Conservation (phyloP, 2,329 filamentous ascomycete genomes). For the Fusarium sublunatum region DNA sequence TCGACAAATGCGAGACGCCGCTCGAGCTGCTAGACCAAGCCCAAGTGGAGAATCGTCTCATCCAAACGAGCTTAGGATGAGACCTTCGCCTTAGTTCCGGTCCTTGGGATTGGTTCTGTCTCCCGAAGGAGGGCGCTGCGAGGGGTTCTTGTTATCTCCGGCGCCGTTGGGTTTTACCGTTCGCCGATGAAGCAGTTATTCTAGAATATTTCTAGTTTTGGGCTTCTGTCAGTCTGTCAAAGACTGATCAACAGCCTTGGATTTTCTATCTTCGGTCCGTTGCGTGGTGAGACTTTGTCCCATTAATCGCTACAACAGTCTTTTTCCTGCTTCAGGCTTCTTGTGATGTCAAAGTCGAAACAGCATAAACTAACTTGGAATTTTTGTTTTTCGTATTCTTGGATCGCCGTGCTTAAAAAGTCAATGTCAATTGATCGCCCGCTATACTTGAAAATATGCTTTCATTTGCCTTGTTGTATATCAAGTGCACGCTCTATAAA, state of each 20-base stretch:
- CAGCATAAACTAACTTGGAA: too few relatives aligned
- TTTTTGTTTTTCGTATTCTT: too few relatives aligned
- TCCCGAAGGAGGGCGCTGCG: neutral
- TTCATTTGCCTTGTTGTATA: too few relatives aligned
- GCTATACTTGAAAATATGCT: too few relatives aligned
- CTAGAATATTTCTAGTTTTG: neutral
- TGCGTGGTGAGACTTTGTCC: neutral
- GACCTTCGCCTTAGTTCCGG: neutral
- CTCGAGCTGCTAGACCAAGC: neutral
- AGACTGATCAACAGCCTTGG: neutral
- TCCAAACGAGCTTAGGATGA: neutral
- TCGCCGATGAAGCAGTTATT: neutral
- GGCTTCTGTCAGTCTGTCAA: neutral
- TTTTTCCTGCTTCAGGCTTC: too few relatives aligned
- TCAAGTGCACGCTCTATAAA: neutral
- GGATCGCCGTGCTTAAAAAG: too few relatives aligned
- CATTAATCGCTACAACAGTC: too few relatives aligned
- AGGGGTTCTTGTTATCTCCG: neutral
- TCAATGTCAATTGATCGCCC: too few relatives aligned
- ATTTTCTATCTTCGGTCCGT: neutral
- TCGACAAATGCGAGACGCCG: constrained; percentile 7
- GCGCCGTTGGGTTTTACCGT: neutral
- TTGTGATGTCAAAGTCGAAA: too few relatives aligned
- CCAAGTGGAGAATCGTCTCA: constrained; percentile 11
- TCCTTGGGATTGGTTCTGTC: neutral